Evolutionary conservation across 768 basidiomycete species (phyloP).

Genomic region (Suillus sp.): DNA sequence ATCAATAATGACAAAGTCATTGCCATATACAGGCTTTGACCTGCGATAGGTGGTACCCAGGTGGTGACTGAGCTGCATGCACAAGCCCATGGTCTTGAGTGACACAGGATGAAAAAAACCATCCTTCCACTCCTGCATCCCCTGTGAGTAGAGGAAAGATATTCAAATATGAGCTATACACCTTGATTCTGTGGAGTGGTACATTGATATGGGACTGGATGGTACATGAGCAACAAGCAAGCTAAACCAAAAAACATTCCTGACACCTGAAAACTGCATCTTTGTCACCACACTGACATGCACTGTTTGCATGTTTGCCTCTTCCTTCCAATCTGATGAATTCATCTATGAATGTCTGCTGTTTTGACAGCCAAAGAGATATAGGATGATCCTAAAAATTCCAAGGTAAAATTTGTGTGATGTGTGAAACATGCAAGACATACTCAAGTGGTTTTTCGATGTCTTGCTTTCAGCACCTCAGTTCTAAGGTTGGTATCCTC

Average conservation of each 20-base stretch:
- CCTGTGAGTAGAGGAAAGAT: neutral
- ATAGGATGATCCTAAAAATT: neutral
- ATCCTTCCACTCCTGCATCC: conserved; percentile 20
- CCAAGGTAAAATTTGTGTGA: neutral
- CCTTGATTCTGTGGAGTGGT: conserved; percentile 1
- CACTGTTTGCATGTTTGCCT: neutral
- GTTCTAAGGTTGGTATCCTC: neutral
- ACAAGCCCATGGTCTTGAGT: conserved; percentile 9
- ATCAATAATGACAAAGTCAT: conserved; percentile 16
- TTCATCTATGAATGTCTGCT: conserved; percentile 17
- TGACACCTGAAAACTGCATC: neutral
- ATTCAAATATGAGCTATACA: neutral
- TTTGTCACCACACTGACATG: neutral
- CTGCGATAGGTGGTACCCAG: neutral
- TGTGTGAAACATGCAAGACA: neutral
- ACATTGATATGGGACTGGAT: neutral
- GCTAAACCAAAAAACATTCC: neutral
- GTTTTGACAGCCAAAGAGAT: neutral
- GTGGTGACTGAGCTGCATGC: conserved; percentile 11
- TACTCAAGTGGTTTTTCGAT: neutral
- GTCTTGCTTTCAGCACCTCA: neutral
- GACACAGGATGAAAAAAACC: conserved; percentile 4
- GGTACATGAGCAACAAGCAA: neutral
- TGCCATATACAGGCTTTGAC: neutral
- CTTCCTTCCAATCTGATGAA: conserved; percentile 18